These are phyloP conservation scores for Garcileccinum viscosum DNA, from an alignment of 1,284 basidiomycete species.

Conservation along the genomic window DNA sequence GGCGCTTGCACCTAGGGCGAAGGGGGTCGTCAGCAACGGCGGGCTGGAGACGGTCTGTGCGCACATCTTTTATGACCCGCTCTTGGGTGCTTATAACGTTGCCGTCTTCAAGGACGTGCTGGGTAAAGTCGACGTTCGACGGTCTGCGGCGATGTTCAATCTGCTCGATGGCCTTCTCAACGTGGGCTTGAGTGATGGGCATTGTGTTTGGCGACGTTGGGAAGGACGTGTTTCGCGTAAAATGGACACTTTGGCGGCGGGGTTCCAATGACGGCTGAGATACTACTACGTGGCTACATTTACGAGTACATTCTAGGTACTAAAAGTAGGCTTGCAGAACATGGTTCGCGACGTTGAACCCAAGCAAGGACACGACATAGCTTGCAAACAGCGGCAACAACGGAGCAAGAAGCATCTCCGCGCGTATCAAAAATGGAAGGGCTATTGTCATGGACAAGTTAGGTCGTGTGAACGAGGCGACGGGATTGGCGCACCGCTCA, in stretches of 20 bases:
- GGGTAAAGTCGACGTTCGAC: conserved; percentile 85
- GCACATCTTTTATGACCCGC: conserved; percentile 83
- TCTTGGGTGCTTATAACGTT: conserved; percentile 86
- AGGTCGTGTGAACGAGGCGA: conserved; percentile 1
- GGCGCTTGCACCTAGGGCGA: conserved; percentile 85
- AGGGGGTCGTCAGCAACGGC: conserved; percentile 14
- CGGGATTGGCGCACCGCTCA: conserved; percentile 63
- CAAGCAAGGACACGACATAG: conserved; percentile 85
- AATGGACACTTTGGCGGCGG: conserved; percentile 27
- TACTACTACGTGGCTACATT: background rate
- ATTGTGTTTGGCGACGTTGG: conserved; percentile 34
- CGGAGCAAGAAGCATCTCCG: conserved; percentile 86
- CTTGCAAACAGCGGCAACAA: conserved; percentile 83
- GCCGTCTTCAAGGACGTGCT: conserved; percentile 89
- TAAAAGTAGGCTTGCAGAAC: conserved; percentile 83
- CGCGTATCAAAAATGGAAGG: conserved; percentile 88
- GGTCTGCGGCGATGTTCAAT: conserved; percentile 70
- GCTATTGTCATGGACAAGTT: conserved; percentile 50
- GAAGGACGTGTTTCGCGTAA: conserved; percentile 15
- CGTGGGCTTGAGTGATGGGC: conserved; percentile 54
- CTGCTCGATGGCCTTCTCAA: conserved; percentile 77
- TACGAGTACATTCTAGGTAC: conserved; percentile 38
- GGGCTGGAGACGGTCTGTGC: conserved; percentile 21
- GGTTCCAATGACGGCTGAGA: conserved; percentile 33
- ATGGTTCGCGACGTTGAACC: conserved; percentile 86